These are phyloP conservation scores for Alternaria metachromatica DNA, from an alignment of 2,329 filamentous ascomycete genomes.

Conservation along the genomic window DNA sequence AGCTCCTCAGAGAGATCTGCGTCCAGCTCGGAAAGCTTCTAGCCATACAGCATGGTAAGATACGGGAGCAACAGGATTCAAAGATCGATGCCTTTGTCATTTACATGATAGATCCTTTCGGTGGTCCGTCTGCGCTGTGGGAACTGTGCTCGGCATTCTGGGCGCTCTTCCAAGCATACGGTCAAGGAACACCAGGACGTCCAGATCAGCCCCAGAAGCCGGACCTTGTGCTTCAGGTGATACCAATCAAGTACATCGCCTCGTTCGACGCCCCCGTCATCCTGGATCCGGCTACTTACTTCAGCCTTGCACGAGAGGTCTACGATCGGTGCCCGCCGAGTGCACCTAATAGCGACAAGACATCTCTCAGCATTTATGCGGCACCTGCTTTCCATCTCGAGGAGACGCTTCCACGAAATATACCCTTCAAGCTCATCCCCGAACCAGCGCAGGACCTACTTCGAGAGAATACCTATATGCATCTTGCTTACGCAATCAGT, in stretches of 20 bases:
- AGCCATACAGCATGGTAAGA: conserved; percentile 41
- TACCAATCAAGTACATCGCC: conserved; percentile 72
- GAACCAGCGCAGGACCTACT: conserved; percentile 75
- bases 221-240: conserved; percentile 78
- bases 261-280: conserved; percentile 68
- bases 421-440: conserved; percentile 75
- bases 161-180: conserved; percentile 70
- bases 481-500: conserved; percentile 79
- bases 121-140: conserved; percentile 64
- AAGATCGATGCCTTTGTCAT: conserved; percentile 69
- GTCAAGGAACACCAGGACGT: conserved; percentile 56
- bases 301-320: conserved; percentile 72
- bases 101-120: conserved; percentile 76
- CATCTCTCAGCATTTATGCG: conserved; percentile 61
- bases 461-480: conserved; percentile 79
- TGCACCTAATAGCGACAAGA: conserved; percentile 38
- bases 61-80: conserved; percentile 48
- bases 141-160: conserved; percentile 78
- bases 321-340: conserved; percentile 74
- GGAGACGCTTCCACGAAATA: conserved; percentile 69
- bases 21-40: conserved; percentile 52
- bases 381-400: conserved; percentile 77
- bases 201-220: conserved; percentile 39
- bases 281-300: conserved; percentile 66
- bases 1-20: conserved; percentile 43